These are phyloP conservation scores for Fusarium caatingaense DNA, from an alignment of 2,329 filamentous ascomycete genomes.

Conservation along the genomic window DNA sequence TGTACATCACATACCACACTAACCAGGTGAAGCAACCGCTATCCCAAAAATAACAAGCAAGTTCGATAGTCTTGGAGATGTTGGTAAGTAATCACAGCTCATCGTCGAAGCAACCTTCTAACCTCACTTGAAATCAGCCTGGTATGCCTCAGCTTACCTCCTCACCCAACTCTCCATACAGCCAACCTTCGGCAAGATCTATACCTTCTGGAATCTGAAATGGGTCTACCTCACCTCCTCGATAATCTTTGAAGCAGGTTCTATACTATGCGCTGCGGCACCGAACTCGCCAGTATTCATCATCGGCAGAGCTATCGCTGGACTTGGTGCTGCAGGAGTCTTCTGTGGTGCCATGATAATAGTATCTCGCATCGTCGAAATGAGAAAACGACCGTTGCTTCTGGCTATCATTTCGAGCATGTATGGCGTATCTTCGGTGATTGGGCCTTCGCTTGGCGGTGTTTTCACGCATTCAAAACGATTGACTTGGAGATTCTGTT, in stretches of 20 bases:
- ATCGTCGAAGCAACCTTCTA: neutral
- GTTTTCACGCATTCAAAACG: slow-evolving; percentile 34
- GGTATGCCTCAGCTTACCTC: slow-evolving; percentile 48
- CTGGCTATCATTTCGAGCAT: slow-evolving; percentile 36
- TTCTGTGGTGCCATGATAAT: slow-evolving; percentile 35
- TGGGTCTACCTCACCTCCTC: slow-evolving; percentile 45
- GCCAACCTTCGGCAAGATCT: slow-evolving; percentile 49
- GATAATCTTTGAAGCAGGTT: slow-evolving; percentile 43
- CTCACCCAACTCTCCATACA: slow-evolving; percentile 44
- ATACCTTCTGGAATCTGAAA: slow-evolving; percentile 50
- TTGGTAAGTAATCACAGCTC: neutral
- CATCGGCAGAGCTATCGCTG: slow-evolving; percentile 53
- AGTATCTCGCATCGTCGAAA: slow-evolving; percentile 21
- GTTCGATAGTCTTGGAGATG: slow-evolving; percentile 52
- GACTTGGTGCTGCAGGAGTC: slow-evolving; percentile 46
- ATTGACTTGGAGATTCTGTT: slow-evolving; percentile 42
- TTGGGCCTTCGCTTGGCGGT: slow-evolving; percentile 36
- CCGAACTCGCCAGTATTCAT: slow-evolving; percentile 53
- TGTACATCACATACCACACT: accelerated
- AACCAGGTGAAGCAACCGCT: slow-evolving; percentile 34
- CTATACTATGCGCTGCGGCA: slow-evolving; percentile 45
- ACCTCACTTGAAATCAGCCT: slow-evolving; percentile 40
- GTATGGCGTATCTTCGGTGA: slow-evolving; percentile 37
- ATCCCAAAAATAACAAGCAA: slow-evolving; percentile 45
- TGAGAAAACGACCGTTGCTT: slow-evolving; percentile 30